Conservation (phyloP, 441 rosid species). For the Croton setiger region DNA sequence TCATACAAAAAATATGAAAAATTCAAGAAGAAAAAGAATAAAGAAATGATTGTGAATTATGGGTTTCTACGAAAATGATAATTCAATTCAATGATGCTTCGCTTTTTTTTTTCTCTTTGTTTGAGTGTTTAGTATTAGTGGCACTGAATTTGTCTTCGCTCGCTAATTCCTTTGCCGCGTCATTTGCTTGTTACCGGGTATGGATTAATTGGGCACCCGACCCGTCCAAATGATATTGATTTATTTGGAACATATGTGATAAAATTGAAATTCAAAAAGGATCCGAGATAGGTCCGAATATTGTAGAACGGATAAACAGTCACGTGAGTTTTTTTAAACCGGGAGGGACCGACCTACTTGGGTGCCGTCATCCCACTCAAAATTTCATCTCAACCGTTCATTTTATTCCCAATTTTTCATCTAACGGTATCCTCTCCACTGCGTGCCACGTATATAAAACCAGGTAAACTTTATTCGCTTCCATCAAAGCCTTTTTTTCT, state of each 20-base stretch:
- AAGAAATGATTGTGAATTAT: background rate
- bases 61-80: background rate
- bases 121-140: background rate
- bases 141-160: slow-evolving; percentile 7
- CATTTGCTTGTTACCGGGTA: slow-evolving; percentile 1
- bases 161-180: slow-evolving; percentile 11
- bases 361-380: background rate
- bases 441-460: background rate
- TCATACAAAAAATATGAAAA: background rate
- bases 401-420: background rate
- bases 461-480: no score
- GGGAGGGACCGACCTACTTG: no score
- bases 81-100: background rate
- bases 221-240: no score
- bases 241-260: no score
- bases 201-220: no score
- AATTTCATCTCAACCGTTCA: background rate
- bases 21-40: no score
- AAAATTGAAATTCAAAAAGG: no score
- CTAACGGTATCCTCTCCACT: background rate
- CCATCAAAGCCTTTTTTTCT: background rate
- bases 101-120: background rate
- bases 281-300: no score
- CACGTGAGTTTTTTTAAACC: no score
- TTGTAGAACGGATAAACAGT: no score